Base-by-base conservation (phyloP, 345 rosid genomes). In the Eucalyptus marginata region DNA sequence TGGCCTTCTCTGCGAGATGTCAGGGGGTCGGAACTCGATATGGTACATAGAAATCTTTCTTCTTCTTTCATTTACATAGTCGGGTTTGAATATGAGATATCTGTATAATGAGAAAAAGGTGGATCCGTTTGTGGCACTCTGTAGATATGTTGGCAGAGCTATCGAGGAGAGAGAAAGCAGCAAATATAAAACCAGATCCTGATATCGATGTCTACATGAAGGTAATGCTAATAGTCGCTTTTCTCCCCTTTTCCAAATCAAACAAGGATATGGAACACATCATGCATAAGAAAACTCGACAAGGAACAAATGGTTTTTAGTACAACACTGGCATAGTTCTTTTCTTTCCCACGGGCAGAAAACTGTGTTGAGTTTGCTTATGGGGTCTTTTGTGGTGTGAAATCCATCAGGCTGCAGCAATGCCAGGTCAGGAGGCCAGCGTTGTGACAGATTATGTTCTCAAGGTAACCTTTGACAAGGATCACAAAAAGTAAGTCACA, bases 151-250 rank as follows among this genome's bases (percentile, higher is more conserved):
- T 97, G 79, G 92, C 91, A 36, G 99, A 97, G 92, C 90, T 97
- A 89, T 86, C 94, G 5, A 94, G 99, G 93, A 94, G 98, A 86
- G 99, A 97, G 88, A 97, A 96, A 84, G 94, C 90, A 46, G 91
- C 94, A 46, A 93, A 94, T 51, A 97, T 96, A 79, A 96, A 94
- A 88, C 96, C 96, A 15, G 96, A 95, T 91, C 98, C 97, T 90
- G 96, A 97, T 90, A 92, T 93, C 12, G 99, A 97, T 90, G 90
- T 95, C 44, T 93, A 95, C 90, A 95, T 97, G 98, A 97, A 97
- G 99, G 99, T 97, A 46, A 90, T 15, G 31, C 5, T 27, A 49
- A 20, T 36, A 87, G 49, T 76, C 16, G 12, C 58, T 6, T 33
- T 46, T 52, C 49, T 29, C 13, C 83, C 47, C 27, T 71, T 62